Conservation (phyloP, 495 filamentous ascomycete species). For the Barbatosphaeria neglecta region DNA sequence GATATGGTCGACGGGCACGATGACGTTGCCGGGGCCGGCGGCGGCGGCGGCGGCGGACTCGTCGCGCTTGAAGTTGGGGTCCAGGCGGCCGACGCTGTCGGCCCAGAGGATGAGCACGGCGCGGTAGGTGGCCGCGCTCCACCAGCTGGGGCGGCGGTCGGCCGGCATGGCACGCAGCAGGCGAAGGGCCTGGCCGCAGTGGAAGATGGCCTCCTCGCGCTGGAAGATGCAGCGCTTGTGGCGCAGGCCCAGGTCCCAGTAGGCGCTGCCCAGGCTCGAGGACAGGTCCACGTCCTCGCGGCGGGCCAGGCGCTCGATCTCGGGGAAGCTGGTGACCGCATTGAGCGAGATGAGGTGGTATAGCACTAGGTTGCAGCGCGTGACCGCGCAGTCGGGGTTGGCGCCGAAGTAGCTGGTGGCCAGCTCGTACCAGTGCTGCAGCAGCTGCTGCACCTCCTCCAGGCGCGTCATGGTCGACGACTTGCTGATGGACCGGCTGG, state of each 20-base stretch:
- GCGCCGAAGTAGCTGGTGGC: constrained; percentile 22
- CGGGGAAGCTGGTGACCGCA: constrained; percentile 43
- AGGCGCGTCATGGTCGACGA: constrained; percentile 38
- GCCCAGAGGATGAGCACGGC: constrained; percentile 40
- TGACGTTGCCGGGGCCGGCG: neutral
- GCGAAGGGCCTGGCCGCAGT: constrained; percentile 47
- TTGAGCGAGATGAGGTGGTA: constrained; percentile 55
- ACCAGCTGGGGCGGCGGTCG: constrained; percentile 39
- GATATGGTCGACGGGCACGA: constrained; percentile 30
- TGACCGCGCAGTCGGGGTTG: constrained; percentile 26
- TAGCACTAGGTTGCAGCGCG: constrained; percentile 45
- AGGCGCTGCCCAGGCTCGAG: constrained; percentile 15
- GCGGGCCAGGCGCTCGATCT: constrained; percentile 47
- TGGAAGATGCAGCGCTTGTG: constrained; percentile 43
- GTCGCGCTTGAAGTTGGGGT: constrained; percentile 20
- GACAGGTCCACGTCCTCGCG: constrained; percentile 37
- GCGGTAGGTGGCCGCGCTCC: constrained; percentile 41
- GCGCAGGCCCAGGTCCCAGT: constrained; percentile 32
- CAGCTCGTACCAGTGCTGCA: constrained; percentile 48
- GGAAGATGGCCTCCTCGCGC: constrained; percentile 44
- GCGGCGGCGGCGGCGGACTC: constrained; percentile 4
- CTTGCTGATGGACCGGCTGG: constrained; percentile 29
- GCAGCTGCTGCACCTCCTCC: constrained; percentile 42
- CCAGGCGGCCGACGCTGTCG: constrained; percentile 23
- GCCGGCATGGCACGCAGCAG: constrained; percentile 34